Evolutionary conservation across 257 asterid species (phyloP).

Genomic region (Ocimum tenuiflorum): DNA sequence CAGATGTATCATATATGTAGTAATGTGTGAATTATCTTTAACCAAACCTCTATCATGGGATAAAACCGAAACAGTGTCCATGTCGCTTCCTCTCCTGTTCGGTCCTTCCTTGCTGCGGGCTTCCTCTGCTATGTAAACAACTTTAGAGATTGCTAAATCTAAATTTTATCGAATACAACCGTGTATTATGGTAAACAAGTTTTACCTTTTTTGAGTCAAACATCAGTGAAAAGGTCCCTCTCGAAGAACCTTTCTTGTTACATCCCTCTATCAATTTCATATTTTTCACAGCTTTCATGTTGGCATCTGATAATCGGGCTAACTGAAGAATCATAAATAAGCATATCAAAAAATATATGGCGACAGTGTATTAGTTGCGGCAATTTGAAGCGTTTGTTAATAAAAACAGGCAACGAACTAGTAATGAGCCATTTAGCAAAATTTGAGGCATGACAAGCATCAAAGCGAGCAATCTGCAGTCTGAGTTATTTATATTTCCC

Average conservation of each 20-base stretch:
- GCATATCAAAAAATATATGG: neutral
- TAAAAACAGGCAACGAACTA: neutral
- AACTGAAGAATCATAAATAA: constrained; percentile 40
- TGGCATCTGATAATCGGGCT: constrained; percentile 59
- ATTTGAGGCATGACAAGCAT: neutral
- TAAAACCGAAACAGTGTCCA: constrained; percentile 76
- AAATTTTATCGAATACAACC: constrained; percentile 7
- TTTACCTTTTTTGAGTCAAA: constrained; percentile 72
- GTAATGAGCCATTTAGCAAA: neutral
- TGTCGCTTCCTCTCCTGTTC: constrained; percentile 62
- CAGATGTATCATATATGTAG: constrained; percentile 11
- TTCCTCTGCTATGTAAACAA: constrained; percentile 46
- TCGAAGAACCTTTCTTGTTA: constrained; percentile 39
- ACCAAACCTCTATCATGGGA: constrained; percentile 74
- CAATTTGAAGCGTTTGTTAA: constrained; percentile 6
- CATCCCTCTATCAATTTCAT: constrained; percentile 68
- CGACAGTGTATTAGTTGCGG: constrained; percentile 13
- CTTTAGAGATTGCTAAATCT: constrained; percentile 30
- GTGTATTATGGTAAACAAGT: neutral
- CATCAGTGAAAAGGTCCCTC: constrained; percentile 59
- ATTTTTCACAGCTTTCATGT: constrained; percentile 76
- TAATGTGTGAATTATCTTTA: constrained; percentile 13
- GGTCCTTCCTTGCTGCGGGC: constrained; percentile 66
- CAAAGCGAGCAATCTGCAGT: too few species aligned
- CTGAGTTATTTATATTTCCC: too few species aligned